Evolutionary conservation across 768 basidiomycete species (phyloP).

Genomic region (Candolleomyces efflorescens): DNA sequence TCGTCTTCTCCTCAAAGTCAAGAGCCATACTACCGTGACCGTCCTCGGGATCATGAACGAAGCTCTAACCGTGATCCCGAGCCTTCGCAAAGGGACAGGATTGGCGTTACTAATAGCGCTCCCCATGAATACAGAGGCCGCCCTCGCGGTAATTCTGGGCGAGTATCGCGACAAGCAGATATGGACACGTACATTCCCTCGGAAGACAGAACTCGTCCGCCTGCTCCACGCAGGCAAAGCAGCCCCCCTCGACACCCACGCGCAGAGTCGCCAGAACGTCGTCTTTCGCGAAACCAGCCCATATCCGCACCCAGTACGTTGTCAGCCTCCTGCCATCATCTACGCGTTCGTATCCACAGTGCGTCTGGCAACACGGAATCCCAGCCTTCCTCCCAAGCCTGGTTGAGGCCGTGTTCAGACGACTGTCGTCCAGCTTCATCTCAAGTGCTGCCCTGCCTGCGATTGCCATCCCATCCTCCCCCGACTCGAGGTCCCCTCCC

Average conservation of each 20-base stretch:
- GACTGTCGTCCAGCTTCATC: slow-evolving; percentile 8
- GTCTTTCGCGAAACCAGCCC: slow-evolving; percentile 10
- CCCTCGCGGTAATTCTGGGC: slow-evolving; percentile 16
- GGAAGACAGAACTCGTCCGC: slow-evolving; percentile 4
- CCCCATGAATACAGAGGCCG: slow-evolving; percentile 21
- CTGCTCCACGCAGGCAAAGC: not conserved
- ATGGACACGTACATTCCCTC: not conserved
- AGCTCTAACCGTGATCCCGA: not conserved
- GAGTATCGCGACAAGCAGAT: slow-evolving; percentile 6
- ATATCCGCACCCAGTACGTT: slow-evolving; percentile 56
- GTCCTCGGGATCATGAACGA: slow-evolving; percentile 15
- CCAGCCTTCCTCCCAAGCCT: slow-evolving; percentile 6
- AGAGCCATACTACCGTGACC: slow-evolving; percentile 13
- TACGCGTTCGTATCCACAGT: slow-evolving; percentile 25
- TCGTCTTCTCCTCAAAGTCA: slow-evolving; percentile 23
- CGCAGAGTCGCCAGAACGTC: slow-evolving; percentile 21
- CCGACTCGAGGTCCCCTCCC: slow-evolving; percentile 9
- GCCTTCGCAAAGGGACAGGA: slow-evolving; percentile 20
- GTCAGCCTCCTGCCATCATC: slow-evolving; percentile 47
- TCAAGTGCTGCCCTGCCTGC: slow-evolving; percentile 5
- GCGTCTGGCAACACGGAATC: slow-evolving; percentile 6
- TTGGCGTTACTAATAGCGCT: slow-evolving; percentile 27
- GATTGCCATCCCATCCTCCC: slow-evolving; percentile 4
- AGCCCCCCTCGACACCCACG: not conserved
- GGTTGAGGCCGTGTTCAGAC: slow-evolving; percentile 9